Evolutionary conservation across 2,329 filamentous ascomycete species (phyloP), one percentile per base, ranked within the genome.

Genomic region (Neofusicoccum laricinum): DNA sequence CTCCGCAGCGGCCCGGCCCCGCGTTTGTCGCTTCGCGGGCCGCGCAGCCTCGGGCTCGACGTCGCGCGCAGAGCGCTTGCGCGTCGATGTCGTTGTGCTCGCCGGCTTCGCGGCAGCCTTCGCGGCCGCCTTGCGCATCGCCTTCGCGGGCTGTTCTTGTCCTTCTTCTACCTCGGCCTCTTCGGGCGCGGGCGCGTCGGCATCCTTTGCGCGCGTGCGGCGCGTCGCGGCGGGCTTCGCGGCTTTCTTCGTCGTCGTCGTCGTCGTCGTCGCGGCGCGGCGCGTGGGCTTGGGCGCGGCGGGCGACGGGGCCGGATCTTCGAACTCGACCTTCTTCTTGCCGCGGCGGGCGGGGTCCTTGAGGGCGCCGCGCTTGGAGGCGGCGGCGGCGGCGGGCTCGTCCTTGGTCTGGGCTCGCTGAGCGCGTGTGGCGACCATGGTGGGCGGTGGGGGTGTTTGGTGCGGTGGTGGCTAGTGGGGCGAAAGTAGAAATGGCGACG

Each of bases 371-470:
- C 53, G 25, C 34, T 59, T 50, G 32, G 61, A 25, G 25, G 58
- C 30, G 15, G 53, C 34, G 19, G 64, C 25, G 25, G 58, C 30
- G 15, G 53, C 34, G 19, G 64, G 43, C 32, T 64, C 65, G 19
- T 58, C 62, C 50, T 64, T 64, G 36, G 38, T 59, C n/a, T 57
- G 58, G 19, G 36, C 50, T 32, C 65, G 62, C 21, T 66, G 62
- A 2, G 64, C 62, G 53, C 66, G 62, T 32, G 64, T 66, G 45
- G 62, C 58, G 34, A 66, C 66, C 57, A 65, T 66, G 25, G 21
- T 66, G 61, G 41, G 57, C 19, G 8, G 43, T n/a, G 19, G 21
- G 10, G 45, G 41, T 30, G 38, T 41, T 12, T 34, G n/a, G n/a
- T 55, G 17, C 7, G 5, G 38, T 38, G 14, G 30, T 61, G 32